Base-by-base conservation (phyloP, 2,329 filamentous ascomycete genomes). In the Botrytis galanthina region DNA sequence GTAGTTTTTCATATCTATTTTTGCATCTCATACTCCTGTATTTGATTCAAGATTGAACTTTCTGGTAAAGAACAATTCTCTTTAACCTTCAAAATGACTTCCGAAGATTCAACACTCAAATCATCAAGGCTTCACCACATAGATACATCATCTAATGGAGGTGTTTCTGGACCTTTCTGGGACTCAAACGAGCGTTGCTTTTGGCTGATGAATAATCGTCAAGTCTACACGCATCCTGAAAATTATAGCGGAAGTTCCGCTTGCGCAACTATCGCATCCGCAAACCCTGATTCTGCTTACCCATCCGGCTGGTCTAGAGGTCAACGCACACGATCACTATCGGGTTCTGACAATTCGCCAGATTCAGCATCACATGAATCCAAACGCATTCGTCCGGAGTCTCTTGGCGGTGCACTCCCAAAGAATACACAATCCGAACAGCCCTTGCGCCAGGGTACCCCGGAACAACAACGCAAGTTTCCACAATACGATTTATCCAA, bases 201-300 rank as follows among this genome's bases (percentile, higher is more conserved):
- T 46, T 73, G 63, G 63, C 22, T 73, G 39, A 62, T 73, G 63
- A 60, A 70, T 20, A 61, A 61, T 54, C 63, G 63, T 4, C 63
- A 73, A 73, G n/a, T 73, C n/a, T 73, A 73, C 64, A 73, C 64
- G 10, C 64, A 70, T 29, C 29, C 63, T 48, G 71, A 73, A 48
- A n/a, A 29, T 39, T 72, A 57, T n/a, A 42, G 51, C n/a, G 64
- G 71, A 51, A 73, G 71, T 42, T 73, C 71, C 12, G 71, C 63
- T 26, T 73, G 71, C n/a, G 71, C 71, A 61, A 73, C 71, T 18
- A 61, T 73, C 16, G 71, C 64, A 6, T 73, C 71, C 32, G 61
- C 61, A 4, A 61, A 73, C 14, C 64, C 42, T 1, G 42, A 70
- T 51, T 70, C 71, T 61, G 63, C 71, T 46, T 73, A 73, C 20